phyloP scores from a whole-genome alignment of 1,284 basidiomycete genomes.

The Crucibulum cyathiforme region DNA sequence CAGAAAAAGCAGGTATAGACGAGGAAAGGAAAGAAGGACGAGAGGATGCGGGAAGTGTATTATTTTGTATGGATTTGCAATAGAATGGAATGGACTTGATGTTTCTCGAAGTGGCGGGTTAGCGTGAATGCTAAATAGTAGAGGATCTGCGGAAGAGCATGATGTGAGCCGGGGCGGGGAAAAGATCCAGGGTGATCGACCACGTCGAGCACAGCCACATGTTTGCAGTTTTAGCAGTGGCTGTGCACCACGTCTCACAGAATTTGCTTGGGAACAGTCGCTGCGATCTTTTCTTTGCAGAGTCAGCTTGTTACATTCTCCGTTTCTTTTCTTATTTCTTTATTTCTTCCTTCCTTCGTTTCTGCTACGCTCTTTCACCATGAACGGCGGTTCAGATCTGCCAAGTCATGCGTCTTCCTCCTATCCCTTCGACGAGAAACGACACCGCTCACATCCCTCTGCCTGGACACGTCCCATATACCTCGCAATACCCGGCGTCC shows the following conservation, averaged over 20 bases:
- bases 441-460: constrained; percentile 25
- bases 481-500: constrained; percentile 55
- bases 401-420: constrained; percentile 37
- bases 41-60: too few species aligned
- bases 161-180: too few species aligned
- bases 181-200: too few species aligned
- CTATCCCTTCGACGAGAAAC: constrained; percentile 46
- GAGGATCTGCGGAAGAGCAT: too few species aligned
- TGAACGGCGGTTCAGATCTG: constrained; percentile 38
- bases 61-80: too few species aligned
- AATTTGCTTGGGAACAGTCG: too few species aligned
- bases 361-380: constrained; percentile 4
- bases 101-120: too few species aligned
- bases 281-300: background rate
- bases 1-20: constrained; percentile 72
- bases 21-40: background rate
- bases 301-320: background rate
- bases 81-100: too few species aligned
- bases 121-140: too few species aligned
- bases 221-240: background rate
- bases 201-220: background rate
- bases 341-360: background rate
- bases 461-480: constrained; percentile 50
- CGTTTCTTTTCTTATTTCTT: background rate
- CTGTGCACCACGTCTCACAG: background rate